These are phyloP conservation scores for Allantophomopsis cytisporea DNA, from an alignment of 2,329 filamentous ascomycete genomes.

Conservation along the genomic window DNA sequence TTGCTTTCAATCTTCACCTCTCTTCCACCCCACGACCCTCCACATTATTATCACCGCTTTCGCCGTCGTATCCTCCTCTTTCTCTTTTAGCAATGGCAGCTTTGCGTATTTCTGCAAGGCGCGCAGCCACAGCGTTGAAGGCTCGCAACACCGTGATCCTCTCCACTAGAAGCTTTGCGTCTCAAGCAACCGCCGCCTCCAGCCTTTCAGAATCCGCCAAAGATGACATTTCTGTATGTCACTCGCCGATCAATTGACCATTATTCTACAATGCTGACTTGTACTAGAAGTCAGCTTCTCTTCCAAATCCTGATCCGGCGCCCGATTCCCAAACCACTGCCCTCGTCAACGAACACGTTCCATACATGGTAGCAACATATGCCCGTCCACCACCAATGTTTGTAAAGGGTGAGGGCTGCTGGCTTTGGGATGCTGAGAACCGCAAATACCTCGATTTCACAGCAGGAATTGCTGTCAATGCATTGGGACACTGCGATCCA, in stretches of 20 bases:
- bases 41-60: no score
- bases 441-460: slow-evolving; percentile 89
- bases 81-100: not conserved
- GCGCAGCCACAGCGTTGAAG: slow-evolving; percentile 12
- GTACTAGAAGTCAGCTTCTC: slow-evolving; percentile 16
- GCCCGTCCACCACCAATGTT: slow-evolving; percentile 83
- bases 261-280: not conserved
- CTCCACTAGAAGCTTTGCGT: slow-evolving; percentile 12
- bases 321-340: slow-evolving; percentile 61
- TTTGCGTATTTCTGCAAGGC: slow-evolving; percentile 11
- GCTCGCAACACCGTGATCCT: slow-evolving; percentile 9
- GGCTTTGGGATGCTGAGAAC: slow-evolving; percentile 83
- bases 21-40: no score
- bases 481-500: slow-evolving; percentile 78
- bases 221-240: slow-evolving; percentile 21
- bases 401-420: slow-evolving; percentile 73
- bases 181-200: slow-evolving; percentile 19
- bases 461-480: slow-evolving; percentile 89
- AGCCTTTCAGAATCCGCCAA: slow-evolving; percentile 21
- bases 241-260: not conserved
- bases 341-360: slow-evolving; percentile 61
- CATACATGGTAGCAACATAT: slow-evolving; percentile 95
- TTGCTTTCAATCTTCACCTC: no score
- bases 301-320: slow-evolving; percentile 61
- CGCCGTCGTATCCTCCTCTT: no score